Conservation (phyloP, 2,329 filamentous ascomycete species). For the Rachicladosporium sp. region DNA sequence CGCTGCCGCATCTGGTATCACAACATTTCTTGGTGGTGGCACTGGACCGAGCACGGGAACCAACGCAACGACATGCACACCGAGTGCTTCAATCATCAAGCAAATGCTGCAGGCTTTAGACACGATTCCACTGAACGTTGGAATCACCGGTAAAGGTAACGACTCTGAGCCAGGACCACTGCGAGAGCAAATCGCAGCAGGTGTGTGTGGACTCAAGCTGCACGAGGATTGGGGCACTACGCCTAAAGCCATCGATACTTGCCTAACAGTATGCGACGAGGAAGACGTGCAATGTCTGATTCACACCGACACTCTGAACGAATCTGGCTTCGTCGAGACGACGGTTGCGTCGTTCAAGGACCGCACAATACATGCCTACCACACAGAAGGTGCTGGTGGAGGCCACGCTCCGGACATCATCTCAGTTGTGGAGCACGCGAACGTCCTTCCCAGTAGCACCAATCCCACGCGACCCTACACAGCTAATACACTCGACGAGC, state of each 20-base stretch:
- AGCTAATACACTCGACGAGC: constrained; percentile 84
- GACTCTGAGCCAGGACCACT: constrained; percentile 61
- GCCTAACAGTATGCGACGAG: constrained; percentile 69
- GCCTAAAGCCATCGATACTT: constrained; percentile 81
- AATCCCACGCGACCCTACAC: constrained; percentile 90
- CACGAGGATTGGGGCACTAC: constrained; percentile 96
- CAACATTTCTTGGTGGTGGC: constrained; percentile 80
- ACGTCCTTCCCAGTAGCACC: constrained; percentile 81
- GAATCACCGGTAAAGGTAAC: constrained; percentile 89
- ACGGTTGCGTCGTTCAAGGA: constrained; percentile 76
- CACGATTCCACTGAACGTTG: constrained; percentile 68
- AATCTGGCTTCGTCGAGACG: constrained; percentile 91
- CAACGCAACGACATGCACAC: constrained; percentile 87
- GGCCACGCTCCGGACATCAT: constrained; percentile 96
- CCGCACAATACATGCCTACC: constrained; percentile 89
- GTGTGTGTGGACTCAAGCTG: constrained; percentile 80
- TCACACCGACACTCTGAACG: constrained; percentile 91
- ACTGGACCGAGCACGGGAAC: constrained; percentile 87
- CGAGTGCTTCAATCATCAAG: constrained; percentile 67
- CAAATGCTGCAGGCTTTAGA: constrained; percentile 88
- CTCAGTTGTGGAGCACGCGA: constrained; percentile 73
- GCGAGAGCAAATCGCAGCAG: constrained; percentile 67
- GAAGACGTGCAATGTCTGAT: constrained; percentile 88
- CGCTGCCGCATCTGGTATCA: constrained; percentile 72
- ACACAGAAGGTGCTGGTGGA: constrained; percentile 89